phyloP scores from a whole-genome alignment of 2,329 filamentous ascomycete genomes.

The Nothophoma quercina region DNA sequence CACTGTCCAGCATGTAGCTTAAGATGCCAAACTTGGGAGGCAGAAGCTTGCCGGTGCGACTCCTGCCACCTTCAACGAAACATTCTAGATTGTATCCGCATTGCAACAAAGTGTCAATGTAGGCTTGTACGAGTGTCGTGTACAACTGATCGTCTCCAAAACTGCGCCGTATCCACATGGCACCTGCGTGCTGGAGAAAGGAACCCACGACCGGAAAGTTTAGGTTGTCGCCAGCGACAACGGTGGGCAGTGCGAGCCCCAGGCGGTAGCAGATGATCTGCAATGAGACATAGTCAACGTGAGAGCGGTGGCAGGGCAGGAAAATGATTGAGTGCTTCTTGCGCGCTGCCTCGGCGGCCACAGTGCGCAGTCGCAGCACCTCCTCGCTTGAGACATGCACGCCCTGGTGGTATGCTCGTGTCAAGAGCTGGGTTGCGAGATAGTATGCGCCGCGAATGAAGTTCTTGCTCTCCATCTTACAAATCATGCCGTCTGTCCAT shows the following conservation, averaged over 20 bases:
- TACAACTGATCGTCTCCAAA: conserved; percentile 95
- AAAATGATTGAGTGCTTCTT: conserved; percentile 97
- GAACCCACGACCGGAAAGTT: conserved; percentile 90
- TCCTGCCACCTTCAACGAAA: conserved; percentile 96
- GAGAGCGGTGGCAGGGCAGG: conserved; percentile 90
- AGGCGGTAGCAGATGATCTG: conserved; percentile 96
- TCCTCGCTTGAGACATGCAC: conserved; percentile 97
- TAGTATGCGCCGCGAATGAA: conserved; percentile 96
- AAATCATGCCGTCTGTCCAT: conserved; percentile 95
- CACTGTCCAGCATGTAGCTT: conserved; percentile 87
- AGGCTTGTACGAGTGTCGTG: conserved; percentile 90
- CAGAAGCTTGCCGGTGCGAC: conserved; percentile 89
- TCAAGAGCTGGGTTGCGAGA: conserved; percentile 83
- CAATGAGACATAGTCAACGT: conserved; percentile 94
- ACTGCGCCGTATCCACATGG: conserved; percentile 93
- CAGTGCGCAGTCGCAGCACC: conserved; percentile 79
- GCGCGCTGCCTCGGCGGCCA: conserved; percentile 81
- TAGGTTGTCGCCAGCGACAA: conserved; percentile 94
- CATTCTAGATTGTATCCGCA: conserved; percentile 95
- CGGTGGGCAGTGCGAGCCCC: conserved; percentile 85
- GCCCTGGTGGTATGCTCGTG: conserved; percentile 93
- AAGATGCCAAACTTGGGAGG: conserved; percentile 96
- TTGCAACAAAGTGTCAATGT: conserved; percentile 90
- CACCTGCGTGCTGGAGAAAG: conserved; percentile 92
- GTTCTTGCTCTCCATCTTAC: conserved; percentile 94